phyloP scores from a whole-genome alignment of 805 yeast genomes.

The Teunomyces lycoperdinae region DNA sequence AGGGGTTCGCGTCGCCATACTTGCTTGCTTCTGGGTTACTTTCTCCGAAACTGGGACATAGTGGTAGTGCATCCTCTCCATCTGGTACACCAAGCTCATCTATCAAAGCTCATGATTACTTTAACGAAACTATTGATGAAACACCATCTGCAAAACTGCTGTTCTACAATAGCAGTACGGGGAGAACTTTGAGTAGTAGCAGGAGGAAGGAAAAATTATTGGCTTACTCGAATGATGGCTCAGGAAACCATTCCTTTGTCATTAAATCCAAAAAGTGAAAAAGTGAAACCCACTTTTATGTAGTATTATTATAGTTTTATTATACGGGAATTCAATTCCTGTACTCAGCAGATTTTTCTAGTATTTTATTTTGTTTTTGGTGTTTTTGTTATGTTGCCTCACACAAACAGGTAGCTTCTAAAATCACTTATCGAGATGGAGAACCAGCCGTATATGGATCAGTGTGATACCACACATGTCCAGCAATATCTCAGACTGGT shows the following conservation, averaged over 20 bases:
- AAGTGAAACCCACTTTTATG: not conserved
- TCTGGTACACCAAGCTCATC: constrained; percentile 13
- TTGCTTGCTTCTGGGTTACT: constrained; percentile 60
- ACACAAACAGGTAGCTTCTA: not conserved
- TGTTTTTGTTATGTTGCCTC: not conserved
- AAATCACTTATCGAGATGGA: not conserved
- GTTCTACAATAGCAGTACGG: constrained; percentile 20
- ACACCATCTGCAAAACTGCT: constrained; percentile 19
- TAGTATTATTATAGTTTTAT: not conserved
- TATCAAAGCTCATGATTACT: constrained; percentile 13
- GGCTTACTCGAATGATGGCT: constrained; percentile 41
- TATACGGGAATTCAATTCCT: not conserved
- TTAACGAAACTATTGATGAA: constrained; percentile 11
- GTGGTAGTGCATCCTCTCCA: constrained; percentile 14
- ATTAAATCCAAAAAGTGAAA: constrained; percentile 31
- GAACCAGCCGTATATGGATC: constrained; percentile 3
- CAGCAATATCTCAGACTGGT: constrained; percentile 51
- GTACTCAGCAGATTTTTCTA: not conserved
- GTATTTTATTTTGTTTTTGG: not conserved
- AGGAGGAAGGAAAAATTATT: constrained; percentile 32
- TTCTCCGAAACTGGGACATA: constrained; percentile 44
- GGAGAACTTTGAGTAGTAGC: constrained; percentile 23
- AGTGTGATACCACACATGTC: constrained; percentile 16
- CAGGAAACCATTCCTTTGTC: constrained; percentile 36
- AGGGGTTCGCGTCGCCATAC: constrained; percentile 68